Conservation (phyloP, 345 rosid species). For the Sisymbrium altissimum region DNA sequence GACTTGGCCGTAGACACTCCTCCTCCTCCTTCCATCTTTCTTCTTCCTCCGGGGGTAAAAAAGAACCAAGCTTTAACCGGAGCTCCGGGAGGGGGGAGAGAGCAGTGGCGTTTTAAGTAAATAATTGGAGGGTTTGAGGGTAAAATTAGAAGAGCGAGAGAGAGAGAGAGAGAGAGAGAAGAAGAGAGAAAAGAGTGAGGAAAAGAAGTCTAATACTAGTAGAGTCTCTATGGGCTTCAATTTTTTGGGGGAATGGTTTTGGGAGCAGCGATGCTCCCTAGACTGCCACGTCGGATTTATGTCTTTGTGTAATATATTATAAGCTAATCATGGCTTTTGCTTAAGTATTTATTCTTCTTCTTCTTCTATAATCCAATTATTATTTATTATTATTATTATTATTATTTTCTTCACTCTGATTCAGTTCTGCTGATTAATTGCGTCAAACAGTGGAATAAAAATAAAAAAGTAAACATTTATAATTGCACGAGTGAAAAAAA, state of each 20-base stretch:
- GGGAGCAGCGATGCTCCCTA: conserved; percentile 57
- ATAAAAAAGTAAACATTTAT: neutral
- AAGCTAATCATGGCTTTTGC: conserved; percentile 32
- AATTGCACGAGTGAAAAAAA: neutral
- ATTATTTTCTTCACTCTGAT: too few relatives aligned
- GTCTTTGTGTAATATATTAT: conserved; percentile 27
- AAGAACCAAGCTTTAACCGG: neutral
- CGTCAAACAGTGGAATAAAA: neutral
- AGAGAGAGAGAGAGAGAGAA: neutral
- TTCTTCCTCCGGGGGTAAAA: conserved; percentile 24
- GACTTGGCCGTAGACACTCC: conserved; percentile 55
- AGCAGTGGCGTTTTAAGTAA: conserved; percentile 41
- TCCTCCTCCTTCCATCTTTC: conserved; percentile 44
- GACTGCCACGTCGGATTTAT: conserved; percentile 66
- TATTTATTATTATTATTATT: too few relatives aligned
- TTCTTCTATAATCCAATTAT: conserved; percentile 5
- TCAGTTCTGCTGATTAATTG: neutral
- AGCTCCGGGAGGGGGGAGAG: conserved; percentile 14
- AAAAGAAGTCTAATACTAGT: neutral
- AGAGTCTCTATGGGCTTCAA: conserved; percentile 16
- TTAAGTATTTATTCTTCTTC: neutral
- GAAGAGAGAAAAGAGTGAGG: neutral
- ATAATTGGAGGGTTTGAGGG: conserved; percentile 22
- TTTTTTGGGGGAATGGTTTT: conserved; percentile 31
- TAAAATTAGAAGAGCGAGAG: conserved; percentile 8